Base-by-base conservation (phyloP, 305 asterid species). In the Solanum hybrid region DNA sequence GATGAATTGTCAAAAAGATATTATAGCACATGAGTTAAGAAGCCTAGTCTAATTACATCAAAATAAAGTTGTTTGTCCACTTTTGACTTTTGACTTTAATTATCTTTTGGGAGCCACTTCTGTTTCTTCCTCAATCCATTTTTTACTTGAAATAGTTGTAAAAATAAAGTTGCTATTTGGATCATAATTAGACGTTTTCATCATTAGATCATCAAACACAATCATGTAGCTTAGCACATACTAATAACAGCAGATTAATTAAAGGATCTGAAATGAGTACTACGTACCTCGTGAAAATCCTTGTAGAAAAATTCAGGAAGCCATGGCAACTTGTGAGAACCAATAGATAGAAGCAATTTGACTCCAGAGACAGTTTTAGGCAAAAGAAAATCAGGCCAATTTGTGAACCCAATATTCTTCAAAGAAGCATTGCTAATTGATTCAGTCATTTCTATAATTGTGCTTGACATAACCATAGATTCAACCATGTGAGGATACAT, bases 401-500 rank as follows among this genome's bases (percentile, higher is more conserved):
- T 36, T 2, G 87, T 11, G 24, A 39, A 26, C 0, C 91, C 92
- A 29, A 78, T 29, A 5, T 29, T 76, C 8, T 64, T 16, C 51
- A 85, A 42, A 31, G 88, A 28, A 0, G 18, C 39, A 29, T 39
- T 75, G 64, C 89, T 89, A 28, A 76, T 77, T 5, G 92, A 91
- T 33, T 57, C 85, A 20, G 86, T 90, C 4, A 89, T 20, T 71
- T 91, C 92, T 74, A 88, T 20, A 12, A 87, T 26, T 0, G 92
- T 2, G 9, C 89, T 87, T 12, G 92, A 67, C 6, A 89, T 26
- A 29, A 91, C 88, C 89, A 92, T 8, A 11, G 91, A 85, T 3
- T 92, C 89, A 6, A 92, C 90, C 89, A 92, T 51, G 1, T 84
- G 86, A 14, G 93, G 92, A 1, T 78, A 14, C 89, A 92, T 3